Evolutionary conservation across 768 basidiomycete genomes (phyloP).

Genomic region (Mycena polygramma): DNA sequence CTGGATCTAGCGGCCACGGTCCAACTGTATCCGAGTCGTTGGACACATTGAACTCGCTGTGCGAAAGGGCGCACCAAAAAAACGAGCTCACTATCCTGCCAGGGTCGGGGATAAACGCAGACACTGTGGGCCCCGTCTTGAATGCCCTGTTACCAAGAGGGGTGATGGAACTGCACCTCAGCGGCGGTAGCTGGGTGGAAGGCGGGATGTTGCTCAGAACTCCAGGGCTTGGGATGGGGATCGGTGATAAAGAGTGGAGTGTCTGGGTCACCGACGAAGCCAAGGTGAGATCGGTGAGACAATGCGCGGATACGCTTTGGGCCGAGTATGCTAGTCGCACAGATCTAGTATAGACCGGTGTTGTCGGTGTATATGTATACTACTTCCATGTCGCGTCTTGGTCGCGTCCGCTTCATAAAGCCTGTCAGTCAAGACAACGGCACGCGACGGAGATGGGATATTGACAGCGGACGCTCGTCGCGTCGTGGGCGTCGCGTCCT

Average conservation of each 20-base stretch:
- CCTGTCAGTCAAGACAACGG: too few relatives aligned
- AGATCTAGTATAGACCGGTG: too few relatives aligned
- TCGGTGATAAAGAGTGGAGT: slow-evolving; percentile 70
- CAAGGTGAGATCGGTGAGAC: slow-evolving; percentile 64
- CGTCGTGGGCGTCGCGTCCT: too few relatives aligned
- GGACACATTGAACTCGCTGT: slow-evolving; percentile 55
- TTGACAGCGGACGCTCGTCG: too few relatives aligned
- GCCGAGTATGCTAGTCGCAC: slow-evolving; percentile 14
- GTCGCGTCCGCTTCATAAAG: too few relatives aligned
- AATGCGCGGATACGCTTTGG: slow-evolving; percentile 56
- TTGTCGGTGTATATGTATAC: too few relatives aligned
- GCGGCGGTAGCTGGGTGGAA: slow-evolving; percentile 75
- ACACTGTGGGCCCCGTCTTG: slow-evolving; percentile 65
- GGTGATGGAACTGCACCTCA: slow-evolving; percentile 79
- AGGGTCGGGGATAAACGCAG: slow-evolving; percentile 79
- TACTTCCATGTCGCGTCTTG: too few relatives aligned
- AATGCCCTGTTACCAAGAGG: slow-evolving; percentile 66
- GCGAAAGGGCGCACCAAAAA: slow-evolving; percentile 52
- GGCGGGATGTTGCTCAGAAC: slow-evolving; percentile 65
- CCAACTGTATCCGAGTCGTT: slow-evolving; percentile 58
- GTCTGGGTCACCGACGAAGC: slow-evolving; percentile 75
- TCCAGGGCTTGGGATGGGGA: slow-evolving; percentile 79
- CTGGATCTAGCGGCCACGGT: slow-evolving; percentile 63
- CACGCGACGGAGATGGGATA: too few relatives aligned
- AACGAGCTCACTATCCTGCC: slow-evolving; percentile 69